Evolutionary conservation across 306 rosid species (phyloP), one percentile per base, ranked within the genome.

Genomic region (Lablab purpureus): DNA sequence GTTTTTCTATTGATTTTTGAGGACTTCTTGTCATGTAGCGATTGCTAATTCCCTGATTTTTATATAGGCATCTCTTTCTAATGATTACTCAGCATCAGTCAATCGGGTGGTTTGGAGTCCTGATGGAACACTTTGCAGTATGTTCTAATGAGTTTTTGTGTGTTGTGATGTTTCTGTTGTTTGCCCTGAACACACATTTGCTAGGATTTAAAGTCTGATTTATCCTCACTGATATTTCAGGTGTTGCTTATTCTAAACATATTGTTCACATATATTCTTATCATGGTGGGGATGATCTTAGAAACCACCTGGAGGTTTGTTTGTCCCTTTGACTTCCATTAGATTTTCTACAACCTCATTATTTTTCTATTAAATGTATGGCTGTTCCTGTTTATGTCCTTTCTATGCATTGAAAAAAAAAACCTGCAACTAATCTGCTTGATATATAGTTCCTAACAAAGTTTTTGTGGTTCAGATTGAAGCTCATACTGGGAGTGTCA

Each of bases 91-190:
- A 11, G 91, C 92, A 55, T 93, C 99, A 55, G 86, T 96, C 54
- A 93, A 96, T 73, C 93, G 99, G 12, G 99, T 96, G 73, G 84
- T 93, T 84, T 96, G 98, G 98, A 93, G 96, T 86, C 97, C 98
- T 83, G 99, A 96, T 77, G 99, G 99, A 82, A 81, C 87, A 52
- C 87, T 90, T 85, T 84, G 90, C 85, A 97, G 99, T 96, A 82
- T 68, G 91, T 73, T 82, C 72, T 72, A 17, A 46, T 56, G 56
- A 62, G 19, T 49, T 59, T 71, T 50, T 45, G 56, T 77, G 14
- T 73, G 5, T 80, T 77, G 5, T 62, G 76, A 66, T 60, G 52
- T 49, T 82, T 72, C 46, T 45, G 51, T 55, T 56, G 23, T 21
- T 66, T 17, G 43, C 66, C 40, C 79, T 52, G 21, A 56, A 41